A percentile compares a stretch with the other conserved stretches of the same genome.
phyloP scores from a whole-genome alignment of 2,329 filamentous ascomycete genomes.

The Ceratocystis cacaofunesta region DNA sequence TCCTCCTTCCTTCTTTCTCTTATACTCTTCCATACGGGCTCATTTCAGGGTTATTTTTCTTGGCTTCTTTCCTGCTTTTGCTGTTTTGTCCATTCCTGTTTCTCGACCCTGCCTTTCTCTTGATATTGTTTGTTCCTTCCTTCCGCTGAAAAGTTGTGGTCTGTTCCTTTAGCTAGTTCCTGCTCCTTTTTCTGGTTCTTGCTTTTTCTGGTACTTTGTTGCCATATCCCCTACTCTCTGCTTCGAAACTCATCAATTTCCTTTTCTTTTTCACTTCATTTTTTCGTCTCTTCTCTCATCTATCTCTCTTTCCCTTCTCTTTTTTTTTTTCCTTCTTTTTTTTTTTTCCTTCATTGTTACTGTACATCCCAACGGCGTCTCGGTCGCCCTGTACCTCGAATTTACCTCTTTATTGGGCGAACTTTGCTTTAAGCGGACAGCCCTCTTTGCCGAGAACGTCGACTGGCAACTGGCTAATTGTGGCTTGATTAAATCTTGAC shows the following conservation, averaged over 20 bases:
- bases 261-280: neutral
- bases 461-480: no score
- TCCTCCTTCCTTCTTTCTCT: neutral
- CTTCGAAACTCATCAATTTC: neutral
- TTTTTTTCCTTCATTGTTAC: neutral
- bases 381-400: neutral
- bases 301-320: neutral
- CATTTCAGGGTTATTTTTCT: neutral
- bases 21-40: neutral
- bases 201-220: conserved; percentile 1
- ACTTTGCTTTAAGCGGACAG: no score
- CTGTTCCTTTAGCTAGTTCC: neutral
- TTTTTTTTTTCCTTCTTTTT: neutral
- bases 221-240: neutral
- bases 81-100: neutral
- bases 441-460: no score
- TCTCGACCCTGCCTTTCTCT: neutral
- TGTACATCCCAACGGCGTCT: neutral
- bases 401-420: neutral
- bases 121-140: conserved; percentile 1
- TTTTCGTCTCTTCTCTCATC: neutral
- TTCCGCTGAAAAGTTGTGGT: conserved; percentile 14
- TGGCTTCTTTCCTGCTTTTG: neutral
- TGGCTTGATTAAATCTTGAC: neutral
- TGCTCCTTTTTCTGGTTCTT: neutral